These are phyloP conservation scores for Lentinula sp. DNA, from an alignment of 768 basidiomycete species.

Conservation along the genomic window DNA sequence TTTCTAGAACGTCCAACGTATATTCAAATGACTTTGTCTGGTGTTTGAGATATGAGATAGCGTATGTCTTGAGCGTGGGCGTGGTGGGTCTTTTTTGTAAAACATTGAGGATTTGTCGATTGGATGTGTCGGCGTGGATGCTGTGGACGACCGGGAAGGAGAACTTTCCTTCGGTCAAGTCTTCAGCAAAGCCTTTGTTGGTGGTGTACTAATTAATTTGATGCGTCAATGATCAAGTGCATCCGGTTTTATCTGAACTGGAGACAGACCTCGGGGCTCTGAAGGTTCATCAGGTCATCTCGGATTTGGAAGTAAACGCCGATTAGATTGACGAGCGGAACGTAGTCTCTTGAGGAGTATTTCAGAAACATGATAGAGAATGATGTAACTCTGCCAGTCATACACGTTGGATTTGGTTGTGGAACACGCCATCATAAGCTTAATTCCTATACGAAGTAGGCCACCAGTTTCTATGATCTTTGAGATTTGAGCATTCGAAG, in stretches of 20 bases:
- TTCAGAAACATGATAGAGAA: not conserved
- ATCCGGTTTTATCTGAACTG: not conserved
- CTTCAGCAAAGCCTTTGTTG: constrained; percentile 88
- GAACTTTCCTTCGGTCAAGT: constrained; percentile 95
- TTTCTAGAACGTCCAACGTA: constrained; percentile 62
- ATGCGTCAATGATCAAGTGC: not conserved
- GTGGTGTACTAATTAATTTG: constrained; percentile 55
- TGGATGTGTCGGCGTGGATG: constrained; percentile 70
- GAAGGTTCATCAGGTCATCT: constrained; percentile 96
- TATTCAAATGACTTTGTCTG: constrained; percentile 86
- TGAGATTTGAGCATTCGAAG: not conserved
- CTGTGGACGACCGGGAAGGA: constrained; percentile 94
- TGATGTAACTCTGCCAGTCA: constrained; percentile 11
- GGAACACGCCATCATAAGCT: constrained; percentile 92
- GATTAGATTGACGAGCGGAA: constrained; percentile 89
- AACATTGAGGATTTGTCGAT: constrained; percentile 81
- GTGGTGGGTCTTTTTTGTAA: constrained; percentile 84
- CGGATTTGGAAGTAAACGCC: constrained; percentile 95
- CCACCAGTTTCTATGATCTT: constrained; percentile 79
- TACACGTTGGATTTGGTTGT: constrained; percentile 58
- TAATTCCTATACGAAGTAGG: constrained; percentile 85
- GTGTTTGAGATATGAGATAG: constrained; percentile 71
- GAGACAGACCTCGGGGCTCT: constrained; percentile 66
- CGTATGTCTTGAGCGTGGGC: constrained; percentile 72
- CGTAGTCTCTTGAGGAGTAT: constrained; percentile 59